Evolutionary conservation across 2,329 filamentous ascomycete genomes (phyloP), one percentile per base, ranked within the genome.

Genomic region (Neonectria hederae): DNA sequence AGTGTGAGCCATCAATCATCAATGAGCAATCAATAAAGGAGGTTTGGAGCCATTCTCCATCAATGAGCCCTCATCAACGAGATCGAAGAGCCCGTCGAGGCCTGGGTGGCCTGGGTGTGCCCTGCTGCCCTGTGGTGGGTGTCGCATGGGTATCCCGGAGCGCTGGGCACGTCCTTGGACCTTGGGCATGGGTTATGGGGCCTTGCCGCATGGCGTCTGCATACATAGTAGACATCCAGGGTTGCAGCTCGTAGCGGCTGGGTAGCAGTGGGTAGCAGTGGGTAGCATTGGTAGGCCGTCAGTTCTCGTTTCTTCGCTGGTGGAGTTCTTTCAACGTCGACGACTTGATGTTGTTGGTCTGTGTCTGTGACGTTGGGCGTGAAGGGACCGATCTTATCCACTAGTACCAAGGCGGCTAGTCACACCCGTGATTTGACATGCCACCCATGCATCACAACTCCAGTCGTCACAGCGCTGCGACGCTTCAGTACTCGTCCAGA

Each of bases 341-440:
- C 60, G 59, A 35, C 68, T 70, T 62, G 62, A 63, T 64, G 54
- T 42, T 64, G 65, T 65, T 71, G 65, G 58, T 54, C 49, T 54
- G 58, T 66, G 59, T 62, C 45, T 52, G 58, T 66, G 46, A 48
- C 38, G 43, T 62, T 65, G 38, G 56, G 52, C 65, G 57, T 43
- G 38, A 65, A 51, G 53, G 45, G 32, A 45, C 45, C 56, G 69
- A 70, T 70, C 65, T 65, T 54, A 54, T 32, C 63, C 35, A 35
- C 63, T 68, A 66, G 22, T 9, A 68, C 63, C 0, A 14, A 57
- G 55, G 22, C 2, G 65, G 69, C 13, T 51, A 70, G 62, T 54
- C 43, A 19, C 40, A 56, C 67, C 67, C 65, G 70, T 74, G 71
- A 71, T 69, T 56, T 54, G 62, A 59, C 65, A 61, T 63, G 65